A percentile compares a stretch with the other conserved stretches of the same genome.
Evolutionary conservation across 805 yeast species (phyloP).

Genomic region (Yarrowia sp.): DNA sequence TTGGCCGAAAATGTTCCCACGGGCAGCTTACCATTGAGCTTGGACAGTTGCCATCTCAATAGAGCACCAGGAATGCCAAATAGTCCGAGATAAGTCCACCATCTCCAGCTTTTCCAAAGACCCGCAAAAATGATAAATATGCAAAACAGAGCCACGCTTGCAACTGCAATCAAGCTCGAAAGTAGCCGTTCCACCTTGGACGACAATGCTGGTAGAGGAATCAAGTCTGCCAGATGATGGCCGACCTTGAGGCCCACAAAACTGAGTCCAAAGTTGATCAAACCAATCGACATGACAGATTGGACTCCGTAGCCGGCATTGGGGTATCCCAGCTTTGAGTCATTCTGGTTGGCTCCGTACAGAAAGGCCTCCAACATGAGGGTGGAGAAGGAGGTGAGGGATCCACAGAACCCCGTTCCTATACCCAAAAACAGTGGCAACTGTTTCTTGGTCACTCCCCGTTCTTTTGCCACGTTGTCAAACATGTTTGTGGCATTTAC

Average conservation of each 20-base stretch:
- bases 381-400: slow-evolving; percentile 74
- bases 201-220: neutral
- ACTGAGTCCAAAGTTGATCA: slow-evolving; percentile 6
- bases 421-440: slow-evolving; percentile 55
- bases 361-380: slow-evolving; percentile 53
- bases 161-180: neutral
- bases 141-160: neutral
- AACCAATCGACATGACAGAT: neutral
- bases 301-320: slow-evolving; percentile 13
- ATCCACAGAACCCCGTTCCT: slow-evolving; percentile 81
- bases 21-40: neutral
- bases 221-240: neutral
- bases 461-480: neutral
- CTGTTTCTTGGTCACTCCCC: slow-evolving; percentile 39
- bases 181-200: neutral
- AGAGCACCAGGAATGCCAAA: slow-evolving; percentile 22
- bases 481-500: neutral
- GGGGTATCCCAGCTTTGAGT: neutral
- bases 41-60: neutral
- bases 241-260: neutral
- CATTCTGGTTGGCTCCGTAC: slow-evolving; percentile 6
- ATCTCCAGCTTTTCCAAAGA: slow-evolving; percentile 20
- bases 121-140: slow-evolving; percentile 11
- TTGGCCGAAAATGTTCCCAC: slow-evolving; percentile 12
- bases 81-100: slow-evolving; percentile 2